These are phyloP conservation scores for Cryphonectria nitschkei DNA, from an alignment of 2,329 filamentous ascomycete genomes.

Conservation along the genomic window DNA sequence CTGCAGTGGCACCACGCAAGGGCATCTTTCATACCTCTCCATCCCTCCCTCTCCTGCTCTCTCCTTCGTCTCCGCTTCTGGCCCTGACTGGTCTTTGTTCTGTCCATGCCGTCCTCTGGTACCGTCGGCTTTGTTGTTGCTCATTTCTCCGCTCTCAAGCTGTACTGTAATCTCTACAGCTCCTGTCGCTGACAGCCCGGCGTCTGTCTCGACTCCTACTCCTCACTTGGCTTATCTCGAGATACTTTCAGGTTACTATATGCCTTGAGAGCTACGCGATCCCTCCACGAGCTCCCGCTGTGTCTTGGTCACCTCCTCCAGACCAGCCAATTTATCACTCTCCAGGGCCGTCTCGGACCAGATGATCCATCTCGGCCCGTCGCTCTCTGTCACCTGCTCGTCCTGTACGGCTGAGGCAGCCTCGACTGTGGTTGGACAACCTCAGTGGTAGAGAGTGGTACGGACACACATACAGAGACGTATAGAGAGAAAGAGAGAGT, in stretches of 20 bases:
- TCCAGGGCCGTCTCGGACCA: neutral
- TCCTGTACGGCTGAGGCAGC: neutral
- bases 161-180: neutral
- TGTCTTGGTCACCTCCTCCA: neutral
- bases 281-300: neutral
- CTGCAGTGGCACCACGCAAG: neutral
- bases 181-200: neutral
- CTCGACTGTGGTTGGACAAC: neutral
- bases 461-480: neutral
- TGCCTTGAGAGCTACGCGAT: neutral
- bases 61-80: neutral
- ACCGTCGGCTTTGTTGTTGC: neutral
- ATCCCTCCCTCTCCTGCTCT: neutral
- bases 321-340: neutral
- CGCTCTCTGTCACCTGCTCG: neutral
- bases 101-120: conserved; percentile 1
- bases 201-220: neutral
- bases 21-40: conserved; percentile 1
- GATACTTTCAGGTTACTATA: neutral
- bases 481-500: no score
- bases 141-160: neutral
- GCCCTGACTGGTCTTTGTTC: neutral
- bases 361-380: conserved; percentile 2
- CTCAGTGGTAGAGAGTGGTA: neutral
- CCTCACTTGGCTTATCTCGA: neutral